Evolutionary conservation across 305 asterid species (phyloP), one percentile per base, ranked within the genome.

Genomic region (Solanum aculeatissimum): DNA sequence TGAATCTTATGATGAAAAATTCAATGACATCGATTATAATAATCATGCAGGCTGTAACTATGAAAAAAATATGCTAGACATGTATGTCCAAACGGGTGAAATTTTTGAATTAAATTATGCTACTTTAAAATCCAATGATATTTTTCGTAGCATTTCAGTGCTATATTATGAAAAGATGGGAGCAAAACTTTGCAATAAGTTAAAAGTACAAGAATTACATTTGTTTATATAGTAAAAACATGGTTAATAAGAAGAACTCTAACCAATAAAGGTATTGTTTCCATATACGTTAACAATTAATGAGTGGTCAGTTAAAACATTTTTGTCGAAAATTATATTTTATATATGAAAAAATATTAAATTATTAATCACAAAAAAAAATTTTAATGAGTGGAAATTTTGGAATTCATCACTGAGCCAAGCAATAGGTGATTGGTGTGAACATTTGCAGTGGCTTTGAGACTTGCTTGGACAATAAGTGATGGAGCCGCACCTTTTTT

Each of bases 41-140:
- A 9, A 58, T 58, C 8, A 15, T 9, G 29, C 15, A 9, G 0
- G 40, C 1, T 35, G 5, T 0, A 35, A 58, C 29, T 21, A 58
- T 9, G 13, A 21, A 58, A 58, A 40, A 21, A 58, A 55, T 55
- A 55, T 55, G 7, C 7, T 10, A 1, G 1, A 58, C 16, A 23
- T 0, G 8, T 58, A 23, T 0, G 8, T 58, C 0, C 3, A 0
- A 58, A 0, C 10, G 32, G 0, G 16, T 0, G 0, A 58, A 21
- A 58, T 0, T 9, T 58, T 21, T 8, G 7, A 21, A 21, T 58
- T 21, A 58, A 21, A 58, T 0, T 4, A 21, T 21, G 8, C 0
- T 58, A 9, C 7, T 1, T 58, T 58, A 0, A 12, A 58, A 58
- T 58, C 8, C 0, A n/a, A n/a, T n/a, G 0, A 2, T 57, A 4